These are phyloP conservation scores for Immersiella caudata DNA, from an alignment of 495 filamentous ascomycete genomes.

Conservation along the genomic window DNA sequence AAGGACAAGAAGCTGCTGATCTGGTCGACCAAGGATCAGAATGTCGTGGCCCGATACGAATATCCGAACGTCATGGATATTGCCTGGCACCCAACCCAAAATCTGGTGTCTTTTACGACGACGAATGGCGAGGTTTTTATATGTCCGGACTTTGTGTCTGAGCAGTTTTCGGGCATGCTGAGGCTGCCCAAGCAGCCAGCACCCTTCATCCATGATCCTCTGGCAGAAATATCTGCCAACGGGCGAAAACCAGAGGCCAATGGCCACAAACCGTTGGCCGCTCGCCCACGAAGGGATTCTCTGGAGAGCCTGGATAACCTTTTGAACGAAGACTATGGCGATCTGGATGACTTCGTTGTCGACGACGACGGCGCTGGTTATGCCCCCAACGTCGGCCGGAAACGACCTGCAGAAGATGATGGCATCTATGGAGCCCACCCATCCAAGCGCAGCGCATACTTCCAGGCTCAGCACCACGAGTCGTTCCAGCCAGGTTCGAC, in stretches of 20 bases:
- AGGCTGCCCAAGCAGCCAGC: constrained; percentile 65
- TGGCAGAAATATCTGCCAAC: constrained; percentile 72
- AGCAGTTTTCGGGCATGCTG: constrained; percentile 64
- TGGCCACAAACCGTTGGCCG: constrained; percentile 54
- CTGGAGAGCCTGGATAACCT: constrained; percentile 56
- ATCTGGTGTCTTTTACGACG: constrained; percentile 86
- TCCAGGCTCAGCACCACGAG: constrained; percentile 73
- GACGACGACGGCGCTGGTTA: constrained; percentile 98
- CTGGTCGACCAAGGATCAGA: constrained; percentile 90
- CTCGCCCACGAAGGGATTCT: constrained; percentile 46
- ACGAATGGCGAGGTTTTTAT: constrained; percentile 91
- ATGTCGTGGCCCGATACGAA: constrained; percentile 69
- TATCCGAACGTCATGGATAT: constrained; percentile 82
- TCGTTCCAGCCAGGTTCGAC: constrained; percentile 93
- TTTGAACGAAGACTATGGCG: constrained; percentile 63
- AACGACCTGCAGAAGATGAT: constrained; percentile 62
- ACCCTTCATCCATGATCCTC: constrained; percentile 81
- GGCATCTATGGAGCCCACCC: constrained; percentile 40
- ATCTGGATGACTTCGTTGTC: constrained; percentile 76
- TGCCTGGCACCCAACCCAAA: constrained; percentile 87
- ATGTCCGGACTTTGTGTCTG: constrained; percentile 73
- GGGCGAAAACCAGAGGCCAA: constrained; percentile 57
- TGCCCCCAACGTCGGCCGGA: constrained; percentile 67
- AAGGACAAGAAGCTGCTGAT: constrained; percentile 81
- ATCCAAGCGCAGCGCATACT: constrained; percentile 51